Conservation (phyloP, 2,329 filamentous ascomycete genomes). For the Xylaria sp. region DNA sequence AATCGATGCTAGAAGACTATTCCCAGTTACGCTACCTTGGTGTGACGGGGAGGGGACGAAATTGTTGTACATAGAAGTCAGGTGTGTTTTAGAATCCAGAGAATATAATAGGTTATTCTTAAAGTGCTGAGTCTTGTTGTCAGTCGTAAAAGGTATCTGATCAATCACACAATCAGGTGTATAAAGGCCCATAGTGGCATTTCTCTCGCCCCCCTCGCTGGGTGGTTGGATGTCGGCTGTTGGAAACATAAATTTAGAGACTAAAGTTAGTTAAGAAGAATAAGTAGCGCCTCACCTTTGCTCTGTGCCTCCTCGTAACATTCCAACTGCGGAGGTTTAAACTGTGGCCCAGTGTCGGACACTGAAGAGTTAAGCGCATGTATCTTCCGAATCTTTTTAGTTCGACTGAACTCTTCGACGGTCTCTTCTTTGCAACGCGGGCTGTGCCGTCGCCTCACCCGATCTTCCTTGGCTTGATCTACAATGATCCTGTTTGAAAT, state of each 20-base stretch:
- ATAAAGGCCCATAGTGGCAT: background rate
- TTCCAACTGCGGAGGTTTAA: background rate
- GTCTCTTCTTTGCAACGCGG: background rate
- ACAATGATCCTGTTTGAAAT: background rate
- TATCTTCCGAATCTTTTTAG: background rate
- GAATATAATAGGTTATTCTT: background rate
- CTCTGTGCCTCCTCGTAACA: background rate
- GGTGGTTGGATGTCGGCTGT: background rate
- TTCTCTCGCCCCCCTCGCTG: background rate
- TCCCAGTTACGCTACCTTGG: background rate
- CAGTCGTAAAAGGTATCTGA: background rate
- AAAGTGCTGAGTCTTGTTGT: background rate
- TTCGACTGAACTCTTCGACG: background rate
- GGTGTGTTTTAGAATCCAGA: background rate
- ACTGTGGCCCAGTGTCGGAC: background rate
- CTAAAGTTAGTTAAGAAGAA: background rate
- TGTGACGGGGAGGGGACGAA: background rate
- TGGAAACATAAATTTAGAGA: background rate
- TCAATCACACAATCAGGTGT: background rate
- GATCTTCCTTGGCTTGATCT: background rate
- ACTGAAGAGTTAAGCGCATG: background rate
- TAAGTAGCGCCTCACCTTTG: background rate
- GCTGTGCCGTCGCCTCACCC: background rate
- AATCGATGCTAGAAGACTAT: too few relatives aligned
- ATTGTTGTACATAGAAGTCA: too few relatives aligned